Evolutionary conservation across 805 yeast genomes (phyloP).

Genomic region (Candida michaelii): DNA sequence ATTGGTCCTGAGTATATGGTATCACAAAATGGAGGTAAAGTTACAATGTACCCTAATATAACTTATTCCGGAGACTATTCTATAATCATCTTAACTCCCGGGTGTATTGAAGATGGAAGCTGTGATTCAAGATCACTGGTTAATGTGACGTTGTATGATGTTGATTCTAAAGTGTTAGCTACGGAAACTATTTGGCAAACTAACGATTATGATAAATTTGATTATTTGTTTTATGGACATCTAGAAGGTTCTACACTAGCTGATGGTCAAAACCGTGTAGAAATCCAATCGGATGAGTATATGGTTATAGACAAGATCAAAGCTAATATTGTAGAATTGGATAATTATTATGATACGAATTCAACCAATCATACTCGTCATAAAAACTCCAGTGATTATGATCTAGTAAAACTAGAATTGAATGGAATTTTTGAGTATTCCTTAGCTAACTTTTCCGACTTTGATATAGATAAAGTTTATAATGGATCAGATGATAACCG

Average conservation of each 20-base stretch:
- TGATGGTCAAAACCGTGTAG: conserved; percentile 30
- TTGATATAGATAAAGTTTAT: conserved; percentile 28
- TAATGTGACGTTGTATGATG: conserved; percentile 65
- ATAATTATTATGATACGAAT: conserved; percentile 31
- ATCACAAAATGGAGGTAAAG: conserved; percentile 31
- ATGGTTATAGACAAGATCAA: conserved; percentile 72
- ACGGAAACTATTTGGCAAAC: conserved; percentile 68
- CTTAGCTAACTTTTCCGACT: conserved; percentile 56
- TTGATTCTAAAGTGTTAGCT: conserved; percentile 43
- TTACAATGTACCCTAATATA: conserved; percentile 65
- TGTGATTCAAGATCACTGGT: conserved; percentile 75
- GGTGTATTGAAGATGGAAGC: conserved; percentile 67
- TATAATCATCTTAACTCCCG: conserved; percentile 79
- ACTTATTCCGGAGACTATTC: conserved; percentile 74
- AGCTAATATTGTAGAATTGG: conserved; percentile 49
- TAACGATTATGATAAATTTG: conserved; percentile 78
- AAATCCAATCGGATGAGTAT: conserved; percentile 36
- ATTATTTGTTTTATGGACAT: conserved; percentile 69
- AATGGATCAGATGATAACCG: conserved; percentile 17
- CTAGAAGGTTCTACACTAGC: conserved; percentile 43
- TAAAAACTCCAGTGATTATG: conserved; percentile 12
- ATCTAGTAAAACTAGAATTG: conserved; percentile 37
- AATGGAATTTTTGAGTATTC: conserved; percentile 87
- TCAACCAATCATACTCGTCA: conserved; percentile 27
- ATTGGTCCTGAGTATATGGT: conserved; percentile 27